Conservation (phyloP, 345 rosid genomes). For the Camelina neglecta region DNA sequence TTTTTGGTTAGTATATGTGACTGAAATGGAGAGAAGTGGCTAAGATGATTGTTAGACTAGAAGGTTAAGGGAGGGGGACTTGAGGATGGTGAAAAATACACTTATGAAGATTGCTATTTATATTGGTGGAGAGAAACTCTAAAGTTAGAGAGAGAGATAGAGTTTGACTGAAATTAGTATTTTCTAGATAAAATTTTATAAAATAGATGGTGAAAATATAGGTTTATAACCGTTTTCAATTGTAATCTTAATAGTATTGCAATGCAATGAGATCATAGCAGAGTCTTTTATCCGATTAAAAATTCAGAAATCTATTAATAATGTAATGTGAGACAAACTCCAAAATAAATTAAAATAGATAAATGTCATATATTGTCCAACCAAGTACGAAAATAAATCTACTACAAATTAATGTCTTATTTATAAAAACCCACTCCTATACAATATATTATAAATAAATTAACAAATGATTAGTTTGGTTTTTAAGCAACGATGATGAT, state of each 20-base stretch:
- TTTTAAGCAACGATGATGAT: neutral
- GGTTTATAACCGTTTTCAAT: constrained; percentile 19
- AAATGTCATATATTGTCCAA: neutral
- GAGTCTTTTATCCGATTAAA: neutral
- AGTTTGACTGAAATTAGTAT: constrained; percentile 18
- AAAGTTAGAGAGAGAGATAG: constrained; percentile 27
- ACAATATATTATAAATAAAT: neutral
- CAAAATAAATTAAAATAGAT: neutral
- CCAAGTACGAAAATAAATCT: neutral
- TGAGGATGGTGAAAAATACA: constrained; percentile 28
- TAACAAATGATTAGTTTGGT: neutral
- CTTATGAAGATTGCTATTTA: constrained; percentile 38
- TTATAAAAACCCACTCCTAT: neutral
- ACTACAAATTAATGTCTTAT: neutral
- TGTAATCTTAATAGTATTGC: neutral
- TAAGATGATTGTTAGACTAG: constrained; percentile 13
- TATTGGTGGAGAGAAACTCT: constrained; percentile 23
- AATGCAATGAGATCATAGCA: neutral
- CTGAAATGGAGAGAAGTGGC: neutral
- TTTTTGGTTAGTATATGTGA: constrained; percentile 11
- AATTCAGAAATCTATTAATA: neutral
- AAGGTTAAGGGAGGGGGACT: constrained; percentile 16
- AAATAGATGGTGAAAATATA: constrained; percentile 18
- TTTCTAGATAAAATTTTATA: constrained; percentile 1
- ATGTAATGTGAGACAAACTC: neutral